These are phyloP conservation scores for Helicostylum pulchrum DNA, from an alignment of 192 early-diverging fungal genomes.

Conservation along the genomic window DNA sequence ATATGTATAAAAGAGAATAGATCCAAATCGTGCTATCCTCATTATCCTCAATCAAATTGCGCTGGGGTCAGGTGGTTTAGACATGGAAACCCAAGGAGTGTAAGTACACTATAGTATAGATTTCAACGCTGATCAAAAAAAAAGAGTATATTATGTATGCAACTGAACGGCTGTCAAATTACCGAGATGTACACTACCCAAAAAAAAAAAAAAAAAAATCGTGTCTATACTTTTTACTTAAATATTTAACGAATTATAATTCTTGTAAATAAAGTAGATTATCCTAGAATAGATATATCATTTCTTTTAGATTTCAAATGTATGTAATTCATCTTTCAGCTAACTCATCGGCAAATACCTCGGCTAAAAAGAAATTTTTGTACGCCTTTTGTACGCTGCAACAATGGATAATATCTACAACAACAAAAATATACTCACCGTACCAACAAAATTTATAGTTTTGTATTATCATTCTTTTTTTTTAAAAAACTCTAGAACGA, in stretches of 20 bases:
- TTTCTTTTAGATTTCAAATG: background rate
- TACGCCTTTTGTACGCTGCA: too few relatives aligned
- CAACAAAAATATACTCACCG: too few relatives aligned
- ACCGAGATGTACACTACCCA: slow-evolving; percentile 2
- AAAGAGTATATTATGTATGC: background rate
- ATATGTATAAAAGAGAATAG: slow-evolving; percentile 7
- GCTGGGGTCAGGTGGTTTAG: slow-evolving; percentile 7
- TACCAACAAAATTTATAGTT: too few relatives aligned
- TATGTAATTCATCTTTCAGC: too few relatives aligned
- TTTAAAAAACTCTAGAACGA: too few relatives aligned
- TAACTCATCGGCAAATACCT: too few relatives aligned
- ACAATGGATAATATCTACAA: too few relatives aligned
- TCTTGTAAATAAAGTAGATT: background rate
- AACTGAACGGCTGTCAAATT: slow-evolving; percentile 23
- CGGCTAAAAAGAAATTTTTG: too few relatives aligned
- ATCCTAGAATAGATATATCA: background rate
- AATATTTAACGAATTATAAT: background rate
- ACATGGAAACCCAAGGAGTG: background rate
- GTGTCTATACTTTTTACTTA: too few relatives aligned
- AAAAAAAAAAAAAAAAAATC: too few relatives aligned
- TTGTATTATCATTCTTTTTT: too few relatives aligned
- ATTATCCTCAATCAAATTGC: slow-evolving; percentile 2
- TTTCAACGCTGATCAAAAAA: too few relatives aligned
- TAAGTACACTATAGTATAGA: background rate
- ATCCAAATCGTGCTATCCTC: slow-evolving; percentile 21